Evolutionary conservation across 2,329 filamentous ascomycete genomes (phyloP), one percentile per base, ranked within the genome.

Genomic region (Ampelomyces quisqualis): DNA sequence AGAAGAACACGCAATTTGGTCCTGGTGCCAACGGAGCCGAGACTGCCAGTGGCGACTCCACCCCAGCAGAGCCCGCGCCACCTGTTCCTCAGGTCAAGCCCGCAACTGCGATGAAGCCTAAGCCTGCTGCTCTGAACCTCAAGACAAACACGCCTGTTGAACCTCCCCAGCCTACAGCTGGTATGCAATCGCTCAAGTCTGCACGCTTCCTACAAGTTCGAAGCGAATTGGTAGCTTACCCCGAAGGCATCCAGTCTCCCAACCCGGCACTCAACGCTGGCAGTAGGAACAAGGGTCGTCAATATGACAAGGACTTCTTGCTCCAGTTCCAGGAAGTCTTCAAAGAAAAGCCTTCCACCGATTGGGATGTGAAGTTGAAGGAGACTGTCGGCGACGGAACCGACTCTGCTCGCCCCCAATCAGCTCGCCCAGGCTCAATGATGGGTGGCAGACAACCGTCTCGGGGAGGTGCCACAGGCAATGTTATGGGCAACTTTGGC

Each of bases 251-350:
- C 66, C 81, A 79, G 47, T 95, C 90, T 18, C 93, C 93, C 6
- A 97, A 96, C 71, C 89, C 91, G 8, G 88, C 91, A 2, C 74
- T 96, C 52, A 98, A 97, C 69, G 86, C 88, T 19, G 77, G 81
- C 22, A 88, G 86, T 69, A 91, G 90, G 73, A 82, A 82, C 48
- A 86, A 83, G 68, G 85, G 82, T 28, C 95, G 94, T 76, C 90
- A 94, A 69, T 98, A 98, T 70, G 90, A 97, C 72, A 88, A 90
- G 60, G 85, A 86, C 58, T 98, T 98, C 77, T 75, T 98, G 72
- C 78, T 98, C 20, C 93, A 98, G 66, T 98, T 98, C 78, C 88
- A 96, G 73, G 81, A 81, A 58, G 89, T 95, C 14, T 98, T 96
- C 73, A 94, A 89, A 49, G 93, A 98, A 76, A 94, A 96, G 73